A percentile compares a stretch with the other conserved stretches of the same genome.
Conservation (phyloP, 2,329 filamentous ascomycete species). For the Diaporthe capsici region DNA sequence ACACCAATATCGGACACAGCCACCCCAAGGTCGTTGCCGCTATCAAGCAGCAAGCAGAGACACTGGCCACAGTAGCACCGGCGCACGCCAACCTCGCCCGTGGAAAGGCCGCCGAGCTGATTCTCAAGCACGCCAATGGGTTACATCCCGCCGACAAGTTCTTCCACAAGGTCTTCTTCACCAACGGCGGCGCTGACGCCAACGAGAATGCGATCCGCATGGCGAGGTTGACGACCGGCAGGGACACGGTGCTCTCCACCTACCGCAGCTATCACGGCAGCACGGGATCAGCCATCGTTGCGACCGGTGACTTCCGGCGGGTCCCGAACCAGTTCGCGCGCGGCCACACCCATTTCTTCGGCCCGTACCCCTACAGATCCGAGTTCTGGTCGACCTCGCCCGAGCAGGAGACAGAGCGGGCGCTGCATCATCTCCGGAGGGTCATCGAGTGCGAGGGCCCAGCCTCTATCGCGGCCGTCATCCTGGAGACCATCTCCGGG, state of each 20-base stretch:
- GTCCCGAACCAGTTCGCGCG: slow-evolving; percentile 42
- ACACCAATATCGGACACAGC: slow-evolving; percentile 40
- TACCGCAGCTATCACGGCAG: slow-evolving; percentile 46
- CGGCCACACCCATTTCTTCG: slow-evolving; percentile 41
- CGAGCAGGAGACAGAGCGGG: slow-evolving; percentile 38
- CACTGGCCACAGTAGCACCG: slow-evolving; percentile 37
- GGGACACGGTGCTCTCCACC: slow-evolving; percentile 41
- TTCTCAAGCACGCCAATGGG: slow-evolving; percentile 40
- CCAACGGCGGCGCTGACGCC: slow-evolving; percentile 40
- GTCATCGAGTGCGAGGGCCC: slow-evolving; percentile 41
- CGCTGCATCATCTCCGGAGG: slow-evolving; percentile 39
- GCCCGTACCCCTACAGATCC: slow-evolving; percentile 38
- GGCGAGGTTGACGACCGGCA: slow-evolving; percentile 39
- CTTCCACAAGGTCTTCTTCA: slow-evolving; percentile 42
- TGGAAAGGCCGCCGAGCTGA: slow-evolving; percentile 40
- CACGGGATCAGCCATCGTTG: slow-evolving; percentile 42
- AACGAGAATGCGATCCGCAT: slow-evolving; percentile 42
- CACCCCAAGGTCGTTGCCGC: slow-evolving; percentile 41
- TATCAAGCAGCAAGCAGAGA: slow-evolving; percentile 39
- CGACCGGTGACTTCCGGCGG: slow-evolving; percentile 45
- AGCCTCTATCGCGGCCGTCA: slow-evolving; percentile 29
- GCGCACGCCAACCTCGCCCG: slow-evolving; percentile 41
- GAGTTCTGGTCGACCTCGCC: slow-evolving; percentile 40
- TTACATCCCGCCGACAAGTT: background rate
- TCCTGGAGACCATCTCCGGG: slow-evolving; percentile 38